Conservation (phyloP, 2,329 filamentous ascomycete species). For the Dissoconium aciculare region DNA sequence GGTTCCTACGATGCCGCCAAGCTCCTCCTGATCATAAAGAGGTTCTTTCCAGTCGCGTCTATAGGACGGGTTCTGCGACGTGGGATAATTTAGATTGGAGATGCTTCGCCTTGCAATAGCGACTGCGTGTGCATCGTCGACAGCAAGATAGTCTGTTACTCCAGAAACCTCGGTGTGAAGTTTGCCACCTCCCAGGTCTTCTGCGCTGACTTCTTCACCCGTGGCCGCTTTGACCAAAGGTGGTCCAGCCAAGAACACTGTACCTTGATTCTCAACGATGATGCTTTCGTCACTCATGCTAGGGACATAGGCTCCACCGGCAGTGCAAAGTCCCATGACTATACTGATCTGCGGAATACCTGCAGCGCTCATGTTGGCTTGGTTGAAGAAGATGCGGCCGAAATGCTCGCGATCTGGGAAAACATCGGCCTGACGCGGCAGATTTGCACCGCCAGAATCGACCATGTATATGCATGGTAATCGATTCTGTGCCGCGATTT, state of each 20-base stretch:
- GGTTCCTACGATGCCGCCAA: conserved; percentile 76
- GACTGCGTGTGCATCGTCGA: conserved; percentile 84
- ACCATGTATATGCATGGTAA: conserved; percentile 84
- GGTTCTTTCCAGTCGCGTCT: conserved; percentile 50
- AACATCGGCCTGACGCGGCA: conserved; percentile 88
- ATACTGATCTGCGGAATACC: conserved; percentile 89
- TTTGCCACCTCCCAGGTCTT: conserved; percentile 78
- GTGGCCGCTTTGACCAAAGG: conserved; percentile 93
- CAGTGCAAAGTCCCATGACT: conserved; percentile 95
- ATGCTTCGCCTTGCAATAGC: conserved; percentile 72
- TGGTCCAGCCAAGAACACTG: conserved; percentile 90
- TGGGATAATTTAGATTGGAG: conserved; percentile 78
- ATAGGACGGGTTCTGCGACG: conserved; percentile 25
- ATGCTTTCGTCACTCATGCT: conserved; percentile 97
- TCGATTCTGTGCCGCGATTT: conserved; percentile 77
- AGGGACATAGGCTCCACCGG: conserved; percentile 87
- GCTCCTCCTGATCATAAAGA: conserved; percentile 61
- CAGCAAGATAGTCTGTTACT: conserved; percentile 87
- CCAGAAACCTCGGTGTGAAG: conserved; percentile 84
- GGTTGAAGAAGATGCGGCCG: conserved; percentile 95
- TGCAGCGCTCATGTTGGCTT: conserved; percentile 76
- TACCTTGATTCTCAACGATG: conserved; percentile 89
- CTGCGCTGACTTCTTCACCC: conserved; percentile 76
- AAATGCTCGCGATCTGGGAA: conserved; percentile 94
- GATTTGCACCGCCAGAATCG: conserved; percentile 86